These are phyloP conservation scores for Lactarius tabidus DNA, from an alignment of 768 basidiomycete species.

Conservation along the genomic window DNA sequence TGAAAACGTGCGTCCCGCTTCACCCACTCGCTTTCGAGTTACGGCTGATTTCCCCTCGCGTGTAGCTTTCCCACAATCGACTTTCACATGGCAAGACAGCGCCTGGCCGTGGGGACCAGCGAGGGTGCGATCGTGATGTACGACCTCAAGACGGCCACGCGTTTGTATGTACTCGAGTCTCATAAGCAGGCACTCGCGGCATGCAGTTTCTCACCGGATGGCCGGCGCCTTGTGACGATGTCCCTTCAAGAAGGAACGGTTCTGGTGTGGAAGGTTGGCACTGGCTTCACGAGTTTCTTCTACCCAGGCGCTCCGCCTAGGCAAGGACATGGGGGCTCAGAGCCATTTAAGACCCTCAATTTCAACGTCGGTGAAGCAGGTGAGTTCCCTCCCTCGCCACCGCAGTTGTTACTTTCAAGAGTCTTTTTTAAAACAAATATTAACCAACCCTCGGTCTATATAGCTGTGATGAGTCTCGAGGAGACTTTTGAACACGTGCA, in stretches of 20 bases:
- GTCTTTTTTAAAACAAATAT: too few relatives aligned
- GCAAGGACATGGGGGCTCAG: slow-evolving; percentile 76
- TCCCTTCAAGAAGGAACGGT: slow-evolving; percentile 82
- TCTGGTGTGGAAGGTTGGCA: slow-evolving; percentile 94
- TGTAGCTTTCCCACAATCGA: slow-evolving; percentile 87
- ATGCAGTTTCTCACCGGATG: slow-evolving; percentile 91
- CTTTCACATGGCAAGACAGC: slow-evolving; percentile 83
- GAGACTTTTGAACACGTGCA: slow-evolving; percentile 66
- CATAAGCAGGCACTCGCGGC: slow-evolving; percentile 80
- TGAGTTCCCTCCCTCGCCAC: slow-evolving; percentile 34
- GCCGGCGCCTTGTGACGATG: slow-evolving; percentile 79
- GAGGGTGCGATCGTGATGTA: slow-evolving; percentile 97
- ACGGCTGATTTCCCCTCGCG: neutral
- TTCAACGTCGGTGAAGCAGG: slow-evolving; percentile 86
- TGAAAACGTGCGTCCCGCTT: slow-evolving; percentile 63
- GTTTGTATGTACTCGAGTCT: slow-evolving; percentile 91
- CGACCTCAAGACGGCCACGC: slow-evolving; percentile 92
- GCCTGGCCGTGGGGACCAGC: slow-evolving; percentile 87
- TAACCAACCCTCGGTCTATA: neutral
- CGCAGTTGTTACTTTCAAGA: neutral
- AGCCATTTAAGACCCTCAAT: slow-evolving; percentile 83
- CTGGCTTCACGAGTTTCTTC: slow-evolving; percentile 85
- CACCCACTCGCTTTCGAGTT: neutral
- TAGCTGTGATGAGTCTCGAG: slow-evolving; percentile 54
- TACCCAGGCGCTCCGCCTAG: slow-evolving; percentile 87